Conservation (phyloP, 1,284 basidiomycete species). For the Pseudozyma thailandica region DNA sequence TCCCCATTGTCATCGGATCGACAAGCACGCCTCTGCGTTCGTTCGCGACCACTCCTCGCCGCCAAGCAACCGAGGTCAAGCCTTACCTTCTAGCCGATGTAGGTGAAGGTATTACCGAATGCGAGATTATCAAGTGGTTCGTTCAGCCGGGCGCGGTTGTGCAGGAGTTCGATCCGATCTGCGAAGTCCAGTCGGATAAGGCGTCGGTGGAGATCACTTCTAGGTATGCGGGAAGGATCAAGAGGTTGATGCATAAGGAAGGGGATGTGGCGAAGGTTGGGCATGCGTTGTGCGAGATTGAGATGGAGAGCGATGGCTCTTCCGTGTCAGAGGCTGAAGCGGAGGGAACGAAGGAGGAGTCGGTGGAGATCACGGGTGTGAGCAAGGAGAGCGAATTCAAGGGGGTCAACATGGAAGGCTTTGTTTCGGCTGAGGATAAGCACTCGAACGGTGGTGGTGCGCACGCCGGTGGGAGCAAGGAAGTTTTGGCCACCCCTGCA, state of each 20-base stretch:
- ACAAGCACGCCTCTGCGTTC: slow-evolving; percentile 21
- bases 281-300: slow-evolving; percentile 81
- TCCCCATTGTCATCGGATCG: slow-evolving; percentile 22
- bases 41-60: slow-evolving; percentile 41
- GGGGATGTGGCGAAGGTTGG: slow-evolving; percentile 90
- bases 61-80: slow-evolving; percentile 32
- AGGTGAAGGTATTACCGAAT: slow-evolving; percentile 78
- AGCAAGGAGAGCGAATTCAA: slow-evolving; percentile 17
- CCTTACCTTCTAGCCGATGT: slow-evolving; percentile 91
- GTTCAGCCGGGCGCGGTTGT: slow-evolving; percentile 75
- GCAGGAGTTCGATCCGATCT: slow-evolving; percentile 84
- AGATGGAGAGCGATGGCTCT: slow-evolving; percentile 75
- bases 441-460: slow-evolving; percentile 17
- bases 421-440: slow-evolving; percentile 35
- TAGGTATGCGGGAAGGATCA: slow-evolving; percentile 82
- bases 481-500: slow-evolving; percentile 76
- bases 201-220: slow-evolving; percentile 92
- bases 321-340: slow-evolving; percentile 9
- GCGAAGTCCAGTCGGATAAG: slow-evolving; percentile 95
- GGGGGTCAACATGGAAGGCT: slow-evolving; percentile 33
- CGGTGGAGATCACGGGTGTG: slow-evolving; percentile 14
- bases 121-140: slow-evolving; percentile 69
- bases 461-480: slow-evolving; percentile 5
- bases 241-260: slow-evolving; percentile 78
- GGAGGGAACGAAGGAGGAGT: background rate